phyloP scores from a whole-genome alignment of 768 basidiomycete species.

The Pulveroboletus frians region DNA sequence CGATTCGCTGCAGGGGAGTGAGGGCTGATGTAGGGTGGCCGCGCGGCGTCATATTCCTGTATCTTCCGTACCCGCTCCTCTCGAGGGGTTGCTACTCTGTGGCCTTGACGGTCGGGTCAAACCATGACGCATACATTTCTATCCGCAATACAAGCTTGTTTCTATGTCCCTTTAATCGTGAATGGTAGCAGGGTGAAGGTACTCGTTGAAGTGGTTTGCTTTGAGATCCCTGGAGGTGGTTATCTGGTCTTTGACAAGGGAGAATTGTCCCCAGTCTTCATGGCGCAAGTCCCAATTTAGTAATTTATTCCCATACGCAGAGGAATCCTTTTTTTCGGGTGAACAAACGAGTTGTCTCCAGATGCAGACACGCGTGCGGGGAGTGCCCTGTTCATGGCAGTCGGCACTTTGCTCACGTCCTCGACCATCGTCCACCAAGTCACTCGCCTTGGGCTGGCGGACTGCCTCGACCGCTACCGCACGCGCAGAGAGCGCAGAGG shows the following conservation, averaged over 20 bases:
- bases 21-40: slow-evolving; percentile 40
- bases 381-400: slow-evolving; percentile 25
- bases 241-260: no score
- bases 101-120: slow-evolving; percentile 77
- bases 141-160: background rate
- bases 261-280: no score
- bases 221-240: no score
- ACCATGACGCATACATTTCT: slow-evolving; percentile 64
- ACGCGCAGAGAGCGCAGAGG: background rate
- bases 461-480: slow-evolving; percentile 43
- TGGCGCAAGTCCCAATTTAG: slow-evolving; percentile 1
- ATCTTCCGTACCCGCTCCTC: slow-evolving; percentile 58
- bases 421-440: slow-evolving; percentile 1
- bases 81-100: slow-evolving; percentile 42
- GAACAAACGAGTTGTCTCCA: background rate
- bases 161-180: no score
- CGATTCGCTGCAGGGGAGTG: slow-evolving; percentile 41
- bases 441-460: slow-evolving; percentile 24
- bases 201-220: no score
- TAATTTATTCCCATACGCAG: slow-evolving; percentile 1
- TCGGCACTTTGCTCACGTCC: slow-evolving; percentile 19
- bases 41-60: slow-evolving; percentile 77
- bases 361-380: slow-evolving; percentile 27
- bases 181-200: no score
- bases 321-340: slow-evolving; percentile 9